Evolutionary conservation across 352 stramenopile species (phyloP), one percentile per base, ranked within the genome.

Genomic region (Globisporangium solare): DNA sequence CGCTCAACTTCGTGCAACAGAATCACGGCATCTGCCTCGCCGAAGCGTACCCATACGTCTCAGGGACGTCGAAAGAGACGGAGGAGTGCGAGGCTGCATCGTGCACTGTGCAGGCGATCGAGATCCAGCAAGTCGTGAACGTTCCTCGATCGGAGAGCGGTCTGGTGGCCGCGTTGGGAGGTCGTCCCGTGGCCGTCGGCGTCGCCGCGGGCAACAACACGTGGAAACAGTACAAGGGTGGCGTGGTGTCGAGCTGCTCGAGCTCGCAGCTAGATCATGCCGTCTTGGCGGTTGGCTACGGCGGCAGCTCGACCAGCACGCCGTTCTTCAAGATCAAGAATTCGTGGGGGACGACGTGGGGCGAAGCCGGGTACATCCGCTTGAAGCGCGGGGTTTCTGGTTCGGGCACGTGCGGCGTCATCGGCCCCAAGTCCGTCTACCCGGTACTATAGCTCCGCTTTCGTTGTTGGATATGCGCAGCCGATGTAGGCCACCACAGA

Each of bases 221-320:
- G 24, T 99, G 98, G 79, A 97, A 99, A 83, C 97, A 99, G 64
- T 99, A 99, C 93, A 94, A 85, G 49, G 60, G 73, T 27, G 97
- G 97, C 32, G 90, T 99, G 1, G 70, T 98, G 53, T 72, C 70
- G 22, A 75, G 64, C 11, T 90, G 75, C 53, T 83, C 71, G 54
- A 95, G 88, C 51, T 70, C 83, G n/a, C 71, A 96, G 32, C 88
- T 99, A 54, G 97, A 99, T 67, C 97, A 99, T 68, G 97, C 96
- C 24, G 95, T 99, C 27, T 78, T 99, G 59, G 92, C 92, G 6
- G 95, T 99, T 15, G 97, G 97, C n/a, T 99, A 98, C 68, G 86
- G 84, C 41, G 73, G 66, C 40, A 70, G 41, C 6, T 67, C 66
- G 8, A 60, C 43, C 51, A 53, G 60, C n/a, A 53, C 68, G 45